Base-by-base conservation (phyloP, 805 yeast genomes). In the Clavispora santaluciae region DNA sequence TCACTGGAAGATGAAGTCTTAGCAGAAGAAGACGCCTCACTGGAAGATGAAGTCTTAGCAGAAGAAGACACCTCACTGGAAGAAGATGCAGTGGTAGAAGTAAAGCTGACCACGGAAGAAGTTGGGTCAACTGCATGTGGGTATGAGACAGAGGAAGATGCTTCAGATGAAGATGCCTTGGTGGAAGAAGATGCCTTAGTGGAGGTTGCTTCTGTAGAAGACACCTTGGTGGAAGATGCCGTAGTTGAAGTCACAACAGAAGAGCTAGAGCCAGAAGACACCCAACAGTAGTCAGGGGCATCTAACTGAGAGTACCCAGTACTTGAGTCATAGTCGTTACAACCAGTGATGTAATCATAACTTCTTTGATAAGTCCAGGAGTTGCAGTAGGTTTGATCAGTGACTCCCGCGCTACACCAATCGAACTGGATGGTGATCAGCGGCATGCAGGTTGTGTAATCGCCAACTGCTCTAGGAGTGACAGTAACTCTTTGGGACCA, bases 221-320 rank as follows among this genome's bases (percentile, higher is more conserved):
- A 12, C 16, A 13, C 6, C 4, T 16, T 6, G 4, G 17, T 17
- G 13, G 31, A 28, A 28, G 31, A 28, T n/a, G 31, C n/a, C n/a
- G n/a, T n/a, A n/a, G n/a, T n/a, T n/a, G n/a, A n/a, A n/a, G n/a
- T n/a, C n/a, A n/a, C n/a, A n/a, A n/a, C n/a, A n/a, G n/a, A n/a
- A n/a, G n/a, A n/a, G n/a, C n/a, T n/a, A 30, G 22, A 6, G 6
- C 5, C 6, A 16, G 4, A 12, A 7, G 9, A 13, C 12, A 9
- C 16, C 37, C 37, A 35, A n/a, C 37, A 35, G 23, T 35, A 35
- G 37, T 35, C 28, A 16, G 37, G 37, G 5, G 22, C 29, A 20
- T 35, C 37, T 5, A 8, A 21, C n/a, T 33, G 35, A 8, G 35
- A 33, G 25, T 21, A 33, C 10, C 34, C 34, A 2, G 34, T 30